phyloP scores from a whole-genome alignment of 495 filamentous ascomycete genomes.

The Aspergillus funiculosus region DNA sequence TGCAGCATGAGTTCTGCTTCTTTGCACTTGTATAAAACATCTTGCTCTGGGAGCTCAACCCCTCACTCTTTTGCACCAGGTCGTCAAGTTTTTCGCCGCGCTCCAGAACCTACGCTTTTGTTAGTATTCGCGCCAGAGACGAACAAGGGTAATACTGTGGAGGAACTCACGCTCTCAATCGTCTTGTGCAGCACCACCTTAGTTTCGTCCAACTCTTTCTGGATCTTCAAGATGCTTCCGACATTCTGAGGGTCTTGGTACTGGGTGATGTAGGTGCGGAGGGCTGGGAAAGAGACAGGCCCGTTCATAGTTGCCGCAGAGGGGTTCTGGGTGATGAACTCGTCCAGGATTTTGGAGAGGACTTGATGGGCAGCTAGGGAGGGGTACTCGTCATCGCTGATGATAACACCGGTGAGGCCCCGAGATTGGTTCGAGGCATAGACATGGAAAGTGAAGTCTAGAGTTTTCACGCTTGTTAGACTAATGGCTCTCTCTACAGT shows the following conservation, averaged over 20 bases:
- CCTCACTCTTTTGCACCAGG: slow-evolving; percentile 82
- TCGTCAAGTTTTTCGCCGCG: slow-evolving; percentile 84
- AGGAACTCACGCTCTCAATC: slow-evolving; percentile 24
- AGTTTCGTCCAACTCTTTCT: slow-evolving; percentile 94
- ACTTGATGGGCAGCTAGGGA: slow-evolving; percentile 88
- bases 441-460: slow-evolving; percentile 63
- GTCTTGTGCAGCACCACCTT: slow-evolving; percentile 97
- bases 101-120: slow-evolving; percentile 57
- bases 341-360: slow-evolving; percentile 85
- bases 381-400: slow-evolving; percentile 86
- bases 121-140: neutral
- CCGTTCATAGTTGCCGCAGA: slow-evolving; percentile 38
- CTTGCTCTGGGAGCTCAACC: slow-evolving; percentile 82
- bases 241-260: slow-evolving; percentile 88
- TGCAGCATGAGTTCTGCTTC: slow-evolving; percentile 25
- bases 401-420: slow-evolving; percentile 81
- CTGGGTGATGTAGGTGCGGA: slow-evolving; percentile 76
- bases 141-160: neutral
- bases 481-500: neutral
- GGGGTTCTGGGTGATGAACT: slow-evolving; percentile 81
- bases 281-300: slow-evolving; percentile 54
- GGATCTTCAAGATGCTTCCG: slow-evolving; percentile 89
- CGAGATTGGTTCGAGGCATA: slow-evolving; percentile 71
- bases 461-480: neutral
- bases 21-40: slow-evolving; percentile 73